These are phyloP conservation scores for Orbilia ellipsospora DNA, from an alignment of 2,329 filamentous ascomycete species.

Conservation along the genomic window DNA sequence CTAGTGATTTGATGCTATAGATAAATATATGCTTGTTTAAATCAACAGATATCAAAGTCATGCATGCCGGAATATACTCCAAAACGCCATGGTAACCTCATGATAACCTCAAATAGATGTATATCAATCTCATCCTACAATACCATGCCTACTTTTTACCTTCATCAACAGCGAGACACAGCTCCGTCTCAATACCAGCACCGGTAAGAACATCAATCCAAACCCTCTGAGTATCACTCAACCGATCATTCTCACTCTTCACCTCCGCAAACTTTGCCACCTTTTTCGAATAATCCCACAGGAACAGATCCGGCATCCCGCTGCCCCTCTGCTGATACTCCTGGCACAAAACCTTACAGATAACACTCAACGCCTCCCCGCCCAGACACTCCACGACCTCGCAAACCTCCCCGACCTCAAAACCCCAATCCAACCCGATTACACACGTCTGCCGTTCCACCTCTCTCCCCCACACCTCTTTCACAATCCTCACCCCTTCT, in stretches of 20 bases:
- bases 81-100: background rate
- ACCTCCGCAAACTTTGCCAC: slow-evolving; percentile 64
- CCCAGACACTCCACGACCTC: slow-evolving; percentile 83
- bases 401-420: slow-evolving; percentile 78
- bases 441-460: slow-evolving; percentile 80
- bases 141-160: slow-evolving; percentile 15
- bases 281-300: slow-evolving; percentile 73
- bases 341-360: slow-evolving; percentile 93
- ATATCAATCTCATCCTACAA: background rate
- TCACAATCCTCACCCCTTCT: slow-evolving; percentile 74
- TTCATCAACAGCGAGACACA: slow-evolving; percentile 62
- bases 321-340: slow-evolving; percentile 88
- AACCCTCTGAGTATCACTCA: slow-evolving; percentile 94
- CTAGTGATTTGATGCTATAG: slow-evolving; percentile 11
- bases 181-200: slow-evolving; percentile 84
- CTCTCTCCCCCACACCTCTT: slow-evolving; percentile 75
- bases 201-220: slow-evolving; percentile 95
- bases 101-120: too few species aligned
- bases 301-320: slow-evolving; percentile 89
- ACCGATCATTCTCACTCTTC: slow-evolving; percentile 86
- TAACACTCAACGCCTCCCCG: slow-evolving; percentile 79
- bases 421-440: slow-evolving; percentile 93
- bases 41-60: background rate
- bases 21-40: slow-evolving; percentile 1
- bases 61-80: background rate